Percentiles rank a stretch among this genome's conserved stretches.
Conservation (phyloP, 768 basidiomycete species). For the Harrya chromipes region DNA sequence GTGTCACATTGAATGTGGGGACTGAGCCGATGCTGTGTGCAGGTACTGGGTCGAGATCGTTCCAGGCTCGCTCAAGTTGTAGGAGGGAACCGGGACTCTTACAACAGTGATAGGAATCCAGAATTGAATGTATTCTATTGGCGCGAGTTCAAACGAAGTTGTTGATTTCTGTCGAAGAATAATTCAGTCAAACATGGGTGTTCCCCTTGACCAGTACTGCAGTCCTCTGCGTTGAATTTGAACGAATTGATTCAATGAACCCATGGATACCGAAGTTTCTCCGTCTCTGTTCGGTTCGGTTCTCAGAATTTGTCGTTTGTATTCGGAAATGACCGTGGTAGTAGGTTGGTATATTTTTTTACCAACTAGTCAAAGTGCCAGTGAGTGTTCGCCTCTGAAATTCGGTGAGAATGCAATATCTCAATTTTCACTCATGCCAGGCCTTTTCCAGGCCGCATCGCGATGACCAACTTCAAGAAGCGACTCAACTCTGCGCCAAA, state of each 20-base stretch:
- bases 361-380: too few species aligned
- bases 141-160: constrained; percentile 1
- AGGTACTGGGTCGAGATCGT: constrained; percentile 65
- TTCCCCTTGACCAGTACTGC: background rate
- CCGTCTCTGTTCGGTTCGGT: background rate
- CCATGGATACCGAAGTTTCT: background rate
- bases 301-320: background rate
- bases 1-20: background rate
- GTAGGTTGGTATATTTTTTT: background rate
- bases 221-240: too few species aligned
- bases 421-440: too few species aligned
- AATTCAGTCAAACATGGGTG: background rate
- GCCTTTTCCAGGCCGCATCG: too few species aligned
- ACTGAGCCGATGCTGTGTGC: background rate
- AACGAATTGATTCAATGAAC: background rate
- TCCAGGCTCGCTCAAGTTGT: constrained; percentile 32
- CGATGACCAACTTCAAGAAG: too few species aligned
- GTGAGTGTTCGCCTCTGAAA: too few species aligned
- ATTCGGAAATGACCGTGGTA: background rate
- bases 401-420: too few species aligned
- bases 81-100: background rate
- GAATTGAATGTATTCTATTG: background rate
- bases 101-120: background rate
- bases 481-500: too few species aligned
- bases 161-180: constrained; percentile 1